Evolutionary conservation across 2,329 filamentous ascomycete genomes (phyloP).

Genomic region (Penicillium vulpinum): DNA sequence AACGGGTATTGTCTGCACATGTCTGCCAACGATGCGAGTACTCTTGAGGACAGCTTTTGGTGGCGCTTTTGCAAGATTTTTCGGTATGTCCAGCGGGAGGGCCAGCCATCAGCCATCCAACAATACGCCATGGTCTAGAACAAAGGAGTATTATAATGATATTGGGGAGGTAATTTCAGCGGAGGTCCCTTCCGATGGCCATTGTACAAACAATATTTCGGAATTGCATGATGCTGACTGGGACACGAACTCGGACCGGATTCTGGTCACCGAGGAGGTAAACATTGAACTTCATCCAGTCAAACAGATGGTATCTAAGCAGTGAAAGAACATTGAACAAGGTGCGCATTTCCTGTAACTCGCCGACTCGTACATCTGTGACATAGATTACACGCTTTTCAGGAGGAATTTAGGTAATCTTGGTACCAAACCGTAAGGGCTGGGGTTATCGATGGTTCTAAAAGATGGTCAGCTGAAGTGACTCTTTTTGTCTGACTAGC

Average conservation of each 20-base stretch:
- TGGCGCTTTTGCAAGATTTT: not conserved
- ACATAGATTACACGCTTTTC: too few species aligned
- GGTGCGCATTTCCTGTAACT: too few species aligned
- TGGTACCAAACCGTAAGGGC: too few species aligned
- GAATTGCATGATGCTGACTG: not conserved
- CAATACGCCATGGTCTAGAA: not conserved
- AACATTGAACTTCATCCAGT: not conserved
- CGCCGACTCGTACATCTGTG: too few species aligned
- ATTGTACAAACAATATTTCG: not conserved
- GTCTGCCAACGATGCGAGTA: constrained; percentile 6
- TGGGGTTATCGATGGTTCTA: too few species aligned
- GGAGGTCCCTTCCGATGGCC: not conserved
- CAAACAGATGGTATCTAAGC: too few species aligned
- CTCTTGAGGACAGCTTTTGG: not conserved
- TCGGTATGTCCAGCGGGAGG: not conserved
- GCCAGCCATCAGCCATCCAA: not conserved
- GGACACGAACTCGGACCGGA: not conserved
- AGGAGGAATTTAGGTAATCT: too few species aligned
- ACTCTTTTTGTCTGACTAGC: too few species aligned
- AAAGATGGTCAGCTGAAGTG: too few species aligned
- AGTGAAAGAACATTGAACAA: too few species aligned
- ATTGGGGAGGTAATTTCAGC: not conserved
- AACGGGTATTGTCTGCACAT: constrained; percentile 7
- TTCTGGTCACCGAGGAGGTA: constrained; percentile 3
- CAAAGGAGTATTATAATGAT: not conserved